phyloP scores from a whole-genome alignment of 208 protist genomes.

The Vickermania spadyakhi region DNA sequence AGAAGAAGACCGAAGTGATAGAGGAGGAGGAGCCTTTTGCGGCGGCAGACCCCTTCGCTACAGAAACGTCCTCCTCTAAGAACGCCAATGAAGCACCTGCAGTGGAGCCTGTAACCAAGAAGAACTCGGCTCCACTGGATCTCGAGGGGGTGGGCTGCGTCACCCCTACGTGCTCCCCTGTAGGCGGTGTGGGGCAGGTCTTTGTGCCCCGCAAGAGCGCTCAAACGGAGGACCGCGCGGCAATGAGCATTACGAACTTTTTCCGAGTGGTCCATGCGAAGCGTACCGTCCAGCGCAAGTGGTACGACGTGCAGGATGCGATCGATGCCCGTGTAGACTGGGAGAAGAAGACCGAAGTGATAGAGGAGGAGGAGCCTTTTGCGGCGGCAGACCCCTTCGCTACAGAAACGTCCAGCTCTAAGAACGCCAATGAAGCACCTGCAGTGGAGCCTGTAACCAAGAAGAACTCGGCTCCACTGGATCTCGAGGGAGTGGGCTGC shows the following conservation, averaged over 20 bases:
- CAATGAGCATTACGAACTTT: conserved; percentile 3
- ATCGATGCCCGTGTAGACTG: background rate
- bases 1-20: background rate
- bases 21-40: background rate
- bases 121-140: background rate
- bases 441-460: background rate
- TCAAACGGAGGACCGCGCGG: conserved; percentile 1
- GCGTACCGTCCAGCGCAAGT: conserved; percentile 1
- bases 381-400: background rate
- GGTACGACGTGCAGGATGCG: background rate
- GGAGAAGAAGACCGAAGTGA: background rate
- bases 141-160: conserved; percentile 5
- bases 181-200: background rate
- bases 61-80: no score
- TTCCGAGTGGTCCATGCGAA: conserved; percentile 9
- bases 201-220: background rate
- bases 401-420: background rate
- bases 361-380: background rate
- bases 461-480: background rate
- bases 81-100: no score
- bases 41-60: background rate
- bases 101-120: no score
- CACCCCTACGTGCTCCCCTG: background rate
- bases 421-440: background rate
- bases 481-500: conserved; percentile 4